Percentiles rank a stretch among this genome's conserved stretches.
Conservation (phyloP, 768 basidiomycete genomes). For the Mycena chlorophos region DNA sequence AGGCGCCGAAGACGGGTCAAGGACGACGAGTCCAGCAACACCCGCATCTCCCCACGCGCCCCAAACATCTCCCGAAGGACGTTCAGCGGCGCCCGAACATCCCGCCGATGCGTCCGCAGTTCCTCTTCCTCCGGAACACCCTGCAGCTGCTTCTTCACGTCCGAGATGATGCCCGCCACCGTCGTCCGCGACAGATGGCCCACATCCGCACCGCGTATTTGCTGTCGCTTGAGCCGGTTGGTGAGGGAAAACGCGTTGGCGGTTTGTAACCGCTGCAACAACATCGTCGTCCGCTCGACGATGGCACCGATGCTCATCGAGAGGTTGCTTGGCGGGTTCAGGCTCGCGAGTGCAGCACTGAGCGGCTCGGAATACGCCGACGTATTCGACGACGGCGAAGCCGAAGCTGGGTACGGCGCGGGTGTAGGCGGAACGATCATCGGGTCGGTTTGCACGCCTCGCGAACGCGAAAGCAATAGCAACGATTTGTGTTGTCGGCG, state of each 20-base stretch:
- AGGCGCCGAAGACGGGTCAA: constrained; percentile 78
- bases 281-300: constrained; percentile 48
- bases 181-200: constrained; percentile 84
- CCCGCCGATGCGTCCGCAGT: constrained; percentile 67
- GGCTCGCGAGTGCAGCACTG: not conserved
- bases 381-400: constrained; percentile 54
- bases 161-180: constrained; percentile 69
- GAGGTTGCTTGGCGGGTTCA: not conserved
- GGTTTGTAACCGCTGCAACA: constrained; percentile 46
- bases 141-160: constrained; percentile 77
- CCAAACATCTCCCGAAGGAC: constrained; percentile 81
- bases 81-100: constrained; percentile 80
- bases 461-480: constrained; percentile 59
- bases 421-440: constrained; percentile 47
- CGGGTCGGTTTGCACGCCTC: constrained; percentile 69
- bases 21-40: constrained; percentile 82
- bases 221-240: constrained; percentile 87
- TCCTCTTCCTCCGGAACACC: constrained; percentile 74
- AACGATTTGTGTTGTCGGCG: constrained; percentile 43
- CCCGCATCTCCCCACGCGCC: constrained; percentile 80
- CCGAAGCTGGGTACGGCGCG: constrained; percentile 69
- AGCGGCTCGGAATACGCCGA: constrained; percentile 29
- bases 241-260: constrained; percentile 88
- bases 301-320: constrained; percentile 66
- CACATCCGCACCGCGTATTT: constrained; percentile 82